Conservation (phyloP, 2,329 filamentous ascomycete species). For the Paracoccidioides lutzii region DNA sequence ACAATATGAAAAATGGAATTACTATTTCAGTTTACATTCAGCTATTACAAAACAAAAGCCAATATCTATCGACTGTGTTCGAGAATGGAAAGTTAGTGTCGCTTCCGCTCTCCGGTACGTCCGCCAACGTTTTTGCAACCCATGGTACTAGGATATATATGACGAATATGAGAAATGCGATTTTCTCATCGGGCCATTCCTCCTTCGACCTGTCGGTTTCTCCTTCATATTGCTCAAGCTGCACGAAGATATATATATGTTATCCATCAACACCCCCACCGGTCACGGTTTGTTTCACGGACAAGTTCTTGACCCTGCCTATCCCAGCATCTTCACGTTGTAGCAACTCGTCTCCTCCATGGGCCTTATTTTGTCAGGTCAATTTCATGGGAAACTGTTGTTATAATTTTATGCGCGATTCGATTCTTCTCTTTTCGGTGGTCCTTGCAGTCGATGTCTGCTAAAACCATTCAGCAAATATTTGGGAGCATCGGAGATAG, state of each 20-base stretch:
- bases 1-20: no score
- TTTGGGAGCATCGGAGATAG: not conserved
- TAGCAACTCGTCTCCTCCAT: not conserved
- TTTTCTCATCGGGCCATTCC: not conserved
- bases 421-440: not conserved
- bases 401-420: not conserved
- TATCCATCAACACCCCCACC: no score
- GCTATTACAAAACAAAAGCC: not conserved
- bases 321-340: not conserved
- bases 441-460: not conserved
- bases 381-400: not conserved
- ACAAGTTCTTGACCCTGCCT: no score
- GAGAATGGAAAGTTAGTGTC: not conserved
- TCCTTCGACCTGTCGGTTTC: not conserved
- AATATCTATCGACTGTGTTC: not conserved
- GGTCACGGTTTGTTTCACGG: no score
- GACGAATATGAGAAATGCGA: not conserved
- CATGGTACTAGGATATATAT: not conserved
- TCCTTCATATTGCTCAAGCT: no score
- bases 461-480: not conserved
- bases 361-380: not conserved
- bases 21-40: no score
- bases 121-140: not conserved
- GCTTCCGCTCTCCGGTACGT: not conserved
- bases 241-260: no score